phyloP scores from a whole-genome alignment of 1,284 basidiomycete species.

The Rhodotorula sp. region DNA sequence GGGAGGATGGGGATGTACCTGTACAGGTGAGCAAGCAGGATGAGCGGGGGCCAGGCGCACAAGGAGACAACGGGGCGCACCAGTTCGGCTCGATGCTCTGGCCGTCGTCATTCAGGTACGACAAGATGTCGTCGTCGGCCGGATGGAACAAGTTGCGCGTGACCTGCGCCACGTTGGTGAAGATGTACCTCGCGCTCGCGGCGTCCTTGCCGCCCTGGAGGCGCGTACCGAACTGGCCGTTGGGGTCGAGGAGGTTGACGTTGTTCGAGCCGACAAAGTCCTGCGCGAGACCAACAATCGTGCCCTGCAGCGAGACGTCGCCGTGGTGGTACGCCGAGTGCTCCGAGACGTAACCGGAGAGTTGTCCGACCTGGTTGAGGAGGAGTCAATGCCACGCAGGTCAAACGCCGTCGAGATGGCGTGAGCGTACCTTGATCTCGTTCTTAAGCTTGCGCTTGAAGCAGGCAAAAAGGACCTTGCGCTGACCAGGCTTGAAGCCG shows the following conservation, averaged over 20 bases:
- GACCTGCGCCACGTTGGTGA: constrained; percentile 77
- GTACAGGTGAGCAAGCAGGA: too few species aligned
- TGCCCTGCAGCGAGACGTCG: constrained; percentile 79
- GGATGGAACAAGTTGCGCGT: constrained; percentile 79
- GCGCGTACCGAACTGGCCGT: constrained; percentile 96
- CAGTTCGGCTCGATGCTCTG: constrained; percentile 88
- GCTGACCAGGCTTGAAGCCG: constrained; percentile 97
- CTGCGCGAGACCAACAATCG: constrained; percentile 93
- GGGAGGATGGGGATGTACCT: constrained; percentile 85
- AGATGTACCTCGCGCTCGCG: constrained; percentile 95
- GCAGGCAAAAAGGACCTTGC: constrained; percentile 93
- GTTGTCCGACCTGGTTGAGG: constrained; percentile 75
- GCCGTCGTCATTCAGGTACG: constrained; percentile 84
- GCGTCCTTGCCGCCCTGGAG: constrained; percentile 85
- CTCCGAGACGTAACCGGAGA: constrained; percentile 91
- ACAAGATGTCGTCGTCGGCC: constrained; percentile 81
- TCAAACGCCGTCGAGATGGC: not conserved
- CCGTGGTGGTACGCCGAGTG: constrained; percentile 97
- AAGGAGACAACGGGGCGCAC: constrained; percentile 34
- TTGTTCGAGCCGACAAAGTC: constrained; percentile 97
- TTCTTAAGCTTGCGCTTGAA: constrained; percentile 92
- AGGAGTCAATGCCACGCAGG: not conserved
- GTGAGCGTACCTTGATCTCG: constrained; percentile 74
- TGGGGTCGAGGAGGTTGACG: constrained; percentile 82
- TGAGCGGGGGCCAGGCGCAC: too few species aligned